A percentile compares a stretch with the other conserved stretches of the same genome.
These are phyloP conservation scores for Mucuna pruriens DNA, from an alignment of 306 rosid species.

Conservation along the genomic window DNA sequence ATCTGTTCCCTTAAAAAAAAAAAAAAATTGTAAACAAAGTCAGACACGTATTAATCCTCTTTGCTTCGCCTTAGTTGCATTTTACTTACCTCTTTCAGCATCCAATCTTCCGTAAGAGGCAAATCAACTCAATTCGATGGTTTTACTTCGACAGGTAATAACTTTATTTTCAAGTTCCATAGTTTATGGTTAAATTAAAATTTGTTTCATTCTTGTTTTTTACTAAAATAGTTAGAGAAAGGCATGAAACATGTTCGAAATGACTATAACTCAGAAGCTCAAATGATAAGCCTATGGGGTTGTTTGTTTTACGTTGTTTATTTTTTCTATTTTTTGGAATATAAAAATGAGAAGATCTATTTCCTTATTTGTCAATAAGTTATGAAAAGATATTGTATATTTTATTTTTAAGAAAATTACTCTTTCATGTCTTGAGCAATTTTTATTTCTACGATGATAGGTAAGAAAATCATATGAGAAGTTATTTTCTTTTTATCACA, in stretches of 20 bases:
- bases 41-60: too few species aligned
- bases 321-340: too few species aligned
- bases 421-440: too few species aligned
- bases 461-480: too few species aligned
- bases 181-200: neutral
- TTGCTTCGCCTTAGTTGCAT: neutral
- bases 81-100: slow-evolving; percentile 34
- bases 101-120: neutral
- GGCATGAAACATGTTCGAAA: slow-evolving; percentile 52
- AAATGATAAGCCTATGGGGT: too few species aligned
- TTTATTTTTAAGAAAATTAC: too few species aligned
- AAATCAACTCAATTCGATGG: slow-evolving; percentile 39
- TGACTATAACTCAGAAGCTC: slow-evolving; percentile 33
- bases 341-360: too few species aligned
- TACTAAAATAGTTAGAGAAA: slow-evolving; percentile 36
- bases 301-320: too few species aligned
- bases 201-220: slow-evolving; percentile 13
- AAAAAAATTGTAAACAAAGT: neutral
- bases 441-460: too few species aligned
- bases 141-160: slow-evolving; percentile 44
- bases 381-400: too few species aligned
- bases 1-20: neutral
- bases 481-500: too few species aligned
- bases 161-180: neutral
- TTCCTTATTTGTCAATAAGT: too few species aligned